Evolutionary conservation across 495 filamentous ascomycete genomes (phyloP).

Genomic region (Cercophora samala): DNA sequence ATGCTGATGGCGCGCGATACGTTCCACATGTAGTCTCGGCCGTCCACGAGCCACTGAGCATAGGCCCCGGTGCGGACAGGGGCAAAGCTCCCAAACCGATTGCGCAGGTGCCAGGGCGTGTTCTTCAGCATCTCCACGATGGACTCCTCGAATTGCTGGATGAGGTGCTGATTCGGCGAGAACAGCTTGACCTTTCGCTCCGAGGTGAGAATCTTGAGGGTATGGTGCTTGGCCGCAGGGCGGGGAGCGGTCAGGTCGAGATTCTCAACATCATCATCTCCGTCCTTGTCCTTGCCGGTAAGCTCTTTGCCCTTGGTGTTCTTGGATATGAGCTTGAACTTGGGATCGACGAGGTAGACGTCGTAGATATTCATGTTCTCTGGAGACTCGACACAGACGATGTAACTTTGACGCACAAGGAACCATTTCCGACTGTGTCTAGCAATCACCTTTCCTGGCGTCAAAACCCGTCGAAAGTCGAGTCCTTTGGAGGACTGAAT

Average conservation of each 20-base stretch:
- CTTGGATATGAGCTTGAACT: slow-evolving; percentile 74
- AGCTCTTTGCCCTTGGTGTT: slow-evolving; percentile 66
- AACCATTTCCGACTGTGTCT: slow-evolving; percentile 96
- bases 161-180: slow-evolving; percentile 82
- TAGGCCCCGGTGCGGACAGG: slow-evolving; percentile 82
- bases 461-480: slow-evolving; percentile 79
- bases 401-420: slow-evolving; percentile 92
- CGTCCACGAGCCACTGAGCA: slow-evolving; percentile 97
- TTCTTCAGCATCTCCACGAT: slow-evolving; percentile 77
- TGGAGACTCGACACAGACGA: slow-evolving; percentile 95
- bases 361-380: slow-evolving; percentile 99
- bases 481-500: slow-evolving; percentile 89
- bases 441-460: slow-evolving; percentile 67
- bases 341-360: slow-evolving; percentile 87
- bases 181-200: slow-evolving; percentile 89
- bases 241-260: slow-evolving; percentile 55
- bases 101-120: slow-evolving; percentile 74
- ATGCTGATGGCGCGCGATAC: slow-evolving; percentile 95
- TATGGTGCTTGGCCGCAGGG: slow-evolving; percentile 66
- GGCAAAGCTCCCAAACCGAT: slow-evolving; percentile 92
- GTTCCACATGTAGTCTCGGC: slow-evolving; percentile 98
- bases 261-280: slow-evolving; percentile 35
- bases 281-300: slow-evolving; percentile 54
- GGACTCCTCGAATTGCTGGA: slow-evolving; percentile 90
- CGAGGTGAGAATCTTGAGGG: slow-evolving; percentile 75